Evolutionary conservation across 106 monocot genomes (phyloP).

Genomic region (Gastrodia elata): DNA sequence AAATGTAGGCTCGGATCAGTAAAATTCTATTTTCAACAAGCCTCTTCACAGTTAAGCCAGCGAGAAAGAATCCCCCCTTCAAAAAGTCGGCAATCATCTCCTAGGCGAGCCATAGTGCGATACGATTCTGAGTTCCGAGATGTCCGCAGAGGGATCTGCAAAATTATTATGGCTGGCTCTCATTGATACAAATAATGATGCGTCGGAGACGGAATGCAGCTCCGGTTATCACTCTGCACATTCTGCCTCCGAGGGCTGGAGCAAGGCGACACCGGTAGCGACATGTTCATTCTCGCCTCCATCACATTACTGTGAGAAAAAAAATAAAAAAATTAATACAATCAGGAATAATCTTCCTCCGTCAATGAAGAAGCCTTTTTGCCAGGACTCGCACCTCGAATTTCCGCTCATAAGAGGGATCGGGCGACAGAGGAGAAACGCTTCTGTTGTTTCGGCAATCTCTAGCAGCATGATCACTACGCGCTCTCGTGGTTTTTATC

Average conservation of each 20-base stretch:
- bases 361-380: not conserved
- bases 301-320: conserved; percentile 23
- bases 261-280: conserved; percentile 71
- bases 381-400: conserved; percentile 21
- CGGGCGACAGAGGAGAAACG: conserved; percentile 46
- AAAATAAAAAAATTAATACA: not conserved
- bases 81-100: conserved; percentile 9
- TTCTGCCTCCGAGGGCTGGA: conserved; percentile 64
- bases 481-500: conserved; percentile 19
- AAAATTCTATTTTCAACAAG: too few species aligned
- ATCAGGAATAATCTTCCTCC: not conserved
- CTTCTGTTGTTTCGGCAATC: conserved; percentile 23
- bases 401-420: conserved; percentile 19
- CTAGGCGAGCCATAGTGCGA: conserved; percentile 42
- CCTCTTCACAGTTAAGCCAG: not conserved
- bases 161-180: conserved; percentile 14
- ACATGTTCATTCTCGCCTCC: conserved; percentile 51
- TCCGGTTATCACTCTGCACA: conserved; percentile 41
- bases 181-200: conserved; percentile 26
- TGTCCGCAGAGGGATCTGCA: conserved; percentile 33
- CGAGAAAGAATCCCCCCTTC: not conserved
- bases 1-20: too few species aligned
- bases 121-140: conserved; percentile 15
- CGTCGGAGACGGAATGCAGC: conserved; percentile 60
- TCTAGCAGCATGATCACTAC: not conserved